phyloP scores from a whole-genome alignment of 176 grass and related monocot species.

The Eleusine coracana region DNA sequence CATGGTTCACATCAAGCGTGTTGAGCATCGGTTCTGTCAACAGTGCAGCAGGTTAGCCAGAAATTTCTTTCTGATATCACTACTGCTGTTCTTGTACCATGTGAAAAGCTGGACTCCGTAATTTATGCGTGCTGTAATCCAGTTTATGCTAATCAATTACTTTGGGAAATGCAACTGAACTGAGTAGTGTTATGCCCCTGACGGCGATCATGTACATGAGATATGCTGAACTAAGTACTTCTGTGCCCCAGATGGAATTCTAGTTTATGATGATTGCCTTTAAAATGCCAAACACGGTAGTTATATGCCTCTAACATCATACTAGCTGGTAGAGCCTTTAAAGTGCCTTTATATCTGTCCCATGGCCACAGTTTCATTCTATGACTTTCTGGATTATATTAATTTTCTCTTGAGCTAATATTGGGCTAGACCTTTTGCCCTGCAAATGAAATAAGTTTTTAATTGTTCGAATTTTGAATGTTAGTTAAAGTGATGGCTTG shows the following conservation, averaged over 20 bases:
- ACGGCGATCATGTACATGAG: background rate
- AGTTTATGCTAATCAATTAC: conserved; percentile 1
- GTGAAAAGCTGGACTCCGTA: conserved; percentile 11
- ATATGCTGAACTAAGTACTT: background rate
- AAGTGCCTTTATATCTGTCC: background rate
- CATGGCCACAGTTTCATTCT: background rate
- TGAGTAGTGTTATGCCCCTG: conserved; percentile 9
- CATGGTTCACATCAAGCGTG: conserved; percentile 42
- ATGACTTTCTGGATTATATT: background rate
- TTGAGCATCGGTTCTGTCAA: conserved; percentile 81
- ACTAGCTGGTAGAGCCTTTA: conserved; percentile 2
- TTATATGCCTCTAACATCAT: background rate
- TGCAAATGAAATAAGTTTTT: background rate
- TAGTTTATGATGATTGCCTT: background rate
- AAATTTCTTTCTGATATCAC: conserved; percentile 37
- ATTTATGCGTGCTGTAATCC: background rate
- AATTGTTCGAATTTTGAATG: background rate
- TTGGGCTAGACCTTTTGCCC: background rate
- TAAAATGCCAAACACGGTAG: background rate
- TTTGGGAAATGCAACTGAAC: conserved; percentile 12
- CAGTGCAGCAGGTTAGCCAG: conserved; percentile 83
- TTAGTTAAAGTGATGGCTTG: conserved; percentile 22
- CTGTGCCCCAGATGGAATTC: background rate
- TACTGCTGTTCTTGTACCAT: conserved; percentile 2
- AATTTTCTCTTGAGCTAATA: background rate